Evolutionary conservation across 805 yeast genomes (phyloP).

Genomic region (Starmera amethionina): DNA sequence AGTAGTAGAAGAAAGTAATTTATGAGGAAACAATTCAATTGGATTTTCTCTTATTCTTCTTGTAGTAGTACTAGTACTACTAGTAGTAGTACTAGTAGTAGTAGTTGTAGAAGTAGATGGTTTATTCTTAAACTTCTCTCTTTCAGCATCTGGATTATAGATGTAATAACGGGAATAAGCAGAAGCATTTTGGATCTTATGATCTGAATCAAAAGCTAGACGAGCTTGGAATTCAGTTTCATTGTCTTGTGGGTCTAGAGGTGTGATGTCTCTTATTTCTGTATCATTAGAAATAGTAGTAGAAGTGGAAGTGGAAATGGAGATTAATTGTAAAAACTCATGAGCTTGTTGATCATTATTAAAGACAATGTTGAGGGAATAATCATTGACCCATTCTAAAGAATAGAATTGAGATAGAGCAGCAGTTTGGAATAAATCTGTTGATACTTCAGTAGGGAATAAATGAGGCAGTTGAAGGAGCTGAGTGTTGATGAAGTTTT

Average conservation of each 20-base stretch:
- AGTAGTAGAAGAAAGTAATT: too few species aligned
- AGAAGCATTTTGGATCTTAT: slow-evolving; percentile 18
- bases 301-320: too few species aligned
- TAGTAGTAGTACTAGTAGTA: not conserved
- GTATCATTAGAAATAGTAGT: too few species aligned
- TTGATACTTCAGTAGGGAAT: slow-evolving; percentile 4
- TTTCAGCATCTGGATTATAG: slow-evolving; percentile 14
- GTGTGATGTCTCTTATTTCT: too few species aligned
- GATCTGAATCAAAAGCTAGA: slow-evolving; percentile 4
- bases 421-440: slow-evolving; percentile 6
- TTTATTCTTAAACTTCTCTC: not conserved
- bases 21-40: not conserved
- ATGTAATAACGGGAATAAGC: slow-evolving; percentile 18
- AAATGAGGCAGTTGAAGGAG: too few species aligned
- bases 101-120: not conserved
- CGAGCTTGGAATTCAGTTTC: too few species aligned
- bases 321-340: slow-evolving; percentile 4
- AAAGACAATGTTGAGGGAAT: slow-evolving; percentile 15
- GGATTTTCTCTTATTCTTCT: not conserved
- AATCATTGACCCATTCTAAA: slow-evolving; percentile 20
- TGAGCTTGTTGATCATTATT: slow-evolving; percentile 12
- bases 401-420: too few species aligned
- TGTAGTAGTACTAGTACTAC: not conserved
- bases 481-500: slow-evolving; percentile 5
- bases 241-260: too few species aligned